A percentile compares a stretch with the other conserved stretches of the same genome.
phyloP scores from a whole-genome alignment of 176 grass and related monocot species.

The Musa beccarii region DNA sequence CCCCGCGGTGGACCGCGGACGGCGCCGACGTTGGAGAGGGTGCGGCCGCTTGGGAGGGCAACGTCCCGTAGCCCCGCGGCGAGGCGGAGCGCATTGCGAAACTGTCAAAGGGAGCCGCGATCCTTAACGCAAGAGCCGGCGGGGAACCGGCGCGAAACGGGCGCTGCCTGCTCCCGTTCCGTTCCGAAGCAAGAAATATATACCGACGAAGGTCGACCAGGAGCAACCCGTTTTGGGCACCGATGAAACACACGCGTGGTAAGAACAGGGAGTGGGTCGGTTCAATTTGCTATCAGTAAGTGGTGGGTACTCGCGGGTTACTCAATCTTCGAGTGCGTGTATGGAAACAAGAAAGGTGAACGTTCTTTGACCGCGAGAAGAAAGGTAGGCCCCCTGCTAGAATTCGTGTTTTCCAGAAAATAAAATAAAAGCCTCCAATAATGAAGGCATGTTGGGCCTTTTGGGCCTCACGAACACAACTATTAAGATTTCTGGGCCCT shows the following conservation, averaged over 20 bases:
- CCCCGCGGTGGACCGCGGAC: conserved; percentile 32
- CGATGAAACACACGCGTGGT: no score
- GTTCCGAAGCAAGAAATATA: background rate
- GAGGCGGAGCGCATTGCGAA: conserved; percentile 24
- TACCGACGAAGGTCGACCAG: no score
- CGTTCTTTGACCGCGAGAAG: background rate
- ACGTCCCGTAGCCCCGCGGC: background rate
- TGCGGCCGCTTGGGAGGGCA: background rate
- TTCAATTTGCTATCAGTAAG: background rate
- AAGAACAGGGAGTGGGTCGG: background rate
- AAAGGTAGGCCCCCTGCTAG: background rate
- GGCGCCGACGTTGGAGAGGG: conserved; percentile 27
- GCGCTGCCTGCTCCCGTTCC: background rate
- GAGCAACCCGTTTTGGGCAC: no score
- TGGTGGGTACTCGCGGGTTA: background rate
- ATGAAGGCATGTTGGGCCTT: no score
- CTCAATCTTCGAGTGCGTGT: background rate
- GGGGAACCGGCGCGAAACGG: conserved; percentile 25
- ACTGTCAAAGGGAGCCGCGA: background rate
- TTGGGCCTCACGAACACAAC: no score
- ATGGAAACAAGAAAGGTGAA: no score
- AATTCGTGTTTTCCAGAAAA: no score
- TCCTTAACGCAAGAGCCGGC: background rate
- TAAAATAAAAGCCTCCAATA: no score
- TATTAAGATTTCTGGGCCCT: no score